Evolutionary conservation across 768 basidiomycete genomes (phyloP), one percentile per base, ranked within the genome.

Genomic region (Mycena latifolia): DNA sequence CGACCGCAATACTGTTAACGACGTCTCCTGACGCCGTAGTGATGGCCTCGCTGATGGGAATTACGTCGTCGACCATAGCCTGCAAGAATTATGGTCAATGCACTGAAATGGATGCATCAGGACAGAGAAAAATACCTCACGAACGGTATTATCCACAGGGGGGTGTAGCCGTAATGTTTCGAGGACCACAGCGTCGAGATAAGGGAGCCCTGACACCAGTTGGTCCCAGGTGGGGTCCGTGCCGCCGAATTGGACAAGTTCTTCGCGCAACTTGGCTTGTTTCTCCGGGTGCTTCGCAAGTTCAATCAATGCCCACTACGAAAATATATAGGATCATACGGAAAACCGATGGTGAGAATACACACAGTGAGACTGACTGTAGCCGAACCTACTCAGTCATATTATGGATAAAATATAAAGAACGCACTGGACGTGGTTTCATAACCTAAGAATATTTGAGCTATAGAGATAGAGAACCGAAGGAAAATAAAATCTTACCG

Each of bases 81-180:
- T 83, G 7, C 25, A 35, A 31, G 6, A 17, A 27, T 10, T 37
- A 18, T 0, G 5, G 12, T 20, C 20, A n/a, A 29, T 39, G 28
- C 29, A 39, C 7, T n/a, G n/a, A n/a, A n/a, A n/a, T n/a, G n/a
- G n/a, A n/a, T 20, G 5, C 8, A 6, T 35, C 39, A 35, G 27
- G 27, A 28, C 17, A 35, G 3, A n/a, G n/a, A n/a, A n/a, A 61
- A 75, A 41, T 65, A 82, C 81, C 15, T 76, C 52, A 12, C 81
- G 77, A 22, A 28, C 60, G 0, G 75, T 75, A 33, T 79, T 73
- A 1, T 66, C 51, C 20, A 78, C 35, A 0, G 80, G 72, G 6
- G 81, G 76, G 60, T 83, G 80, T 4, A 81, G 37, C 20, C 84
- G 74, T 22, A 84, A 68, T 5, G 73, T 74, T 62, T 84, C 84